Evolutionary conservation across 768 basidiomycete genomes (phyloP).

Genomic region (Ramaria rubella): DNA sequence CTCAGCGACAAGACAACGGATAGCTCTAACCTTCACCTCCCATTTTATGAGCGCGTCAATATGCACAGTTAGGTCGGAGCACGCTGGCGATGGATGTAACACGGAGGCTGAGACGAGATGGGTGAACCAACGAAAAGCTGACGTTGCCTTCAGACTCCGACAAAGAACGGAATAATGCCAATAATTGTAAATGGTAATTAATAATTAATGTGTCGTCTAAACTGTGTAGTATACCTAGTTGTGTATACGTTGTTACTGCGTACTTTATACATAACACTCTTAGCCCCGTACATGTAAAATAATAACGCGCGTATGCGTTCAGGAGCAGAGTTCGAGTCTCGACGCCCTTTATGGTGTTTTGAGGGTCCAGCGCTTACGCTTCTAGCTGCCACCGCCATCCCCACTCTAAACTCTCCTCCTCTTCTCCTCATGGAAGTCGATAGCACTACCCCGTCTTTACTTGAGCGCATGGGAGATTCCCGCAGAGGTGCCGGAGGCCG

Average conservation of each 20-base stretch:
- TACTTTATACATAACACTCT: no score
- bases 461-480: conserved; percentile 10
- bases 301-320: no score
- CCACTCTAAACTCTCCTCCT: not conserved
- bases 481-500: conserved; percentile 3
- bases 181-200: no score
- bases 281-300: no score
- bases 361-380: not conserved
- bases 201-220: not conserved
- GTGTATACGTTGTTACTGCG: not conserved
- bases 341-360: not conserved
- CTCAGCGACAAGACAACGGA: not conserved
- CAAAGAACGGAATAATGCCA: not conserved
- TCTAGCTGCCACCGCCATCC: not conserved
- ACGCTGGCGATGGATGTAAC: not conserved
- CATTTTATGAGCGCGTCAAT: not conserved
- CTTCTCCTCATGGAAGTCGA: conserved; percentile 7
- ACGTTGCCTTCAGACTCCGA: conserved; percentile 1
- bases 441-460: conserved; percentile 3
- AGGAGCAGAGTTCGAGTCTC: no score
- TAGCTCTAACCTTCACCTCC: conserved; percentile 10
- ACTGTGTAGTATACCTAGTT: not conserved
- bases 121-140: not conserved
- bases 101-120: not conserved
- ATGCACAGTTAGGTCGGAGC: not conserved